Evolutionary conservation across 345 rosid species (phyloP), one percentile per base, ranked within the genome.

Genomic region (Citrus reticulata): DNA sequence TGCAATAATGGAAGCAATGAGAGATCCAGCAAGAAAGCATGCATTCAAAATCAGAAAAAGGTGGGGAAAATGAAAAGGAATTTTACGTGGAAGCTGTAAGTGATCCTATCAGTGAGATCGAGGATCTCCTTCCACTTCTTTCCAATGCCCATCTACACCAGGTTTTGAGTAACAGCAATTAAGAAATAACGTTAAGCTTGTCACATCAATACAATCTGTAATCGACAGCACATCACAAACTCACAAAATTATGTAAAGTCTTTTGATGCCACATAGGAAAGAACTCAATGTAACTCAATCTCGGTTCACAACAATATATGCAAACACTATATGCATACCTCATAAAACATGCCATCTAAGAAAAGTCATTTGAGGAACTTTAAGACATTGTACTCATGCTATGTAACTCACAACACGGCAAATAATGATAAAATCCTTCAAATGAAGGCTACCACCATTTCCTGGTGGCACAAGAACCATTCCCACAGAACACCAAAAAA

Each of bases 121-220:
- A 95, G 82, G 81, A 93, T 81, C 83, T 95, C 98, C 89, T 95
- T 95, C 98, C 98, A 95, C 89, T 95, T 95, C 88, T 87, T 90
- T 58, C 98, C 99, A 74, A 95, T 91, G 86, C 94, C 81, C 91
- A 84, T 93, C 98, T 95, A 78, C 79, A 73, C 49, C 57, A 57
- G 51, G 17, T 70, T 72, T 68, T 19, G 5, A 77, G 46, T 61
- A 63, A 74, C 30, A 64, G 46, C 70, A 63, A 35, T 63, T 49
- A 22, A 75, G 78, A 62, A 59, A 42, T 19, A 7, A 42, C 14
- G 5, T 9, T 19, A 37, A n/a, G 5, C 6, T 1, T 40, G 49
- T 70, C 19, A 27, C 25, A 42, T 25, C 0, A 14, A 20, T 46
- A 34, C 59, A 30, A 19, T 64, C 11, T 46, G 51, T 22, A 11